phyloP scores from a whole-genome alignment of 2,329 filamentous ascomycete species.

The Pezicula carpinea region DNA sequence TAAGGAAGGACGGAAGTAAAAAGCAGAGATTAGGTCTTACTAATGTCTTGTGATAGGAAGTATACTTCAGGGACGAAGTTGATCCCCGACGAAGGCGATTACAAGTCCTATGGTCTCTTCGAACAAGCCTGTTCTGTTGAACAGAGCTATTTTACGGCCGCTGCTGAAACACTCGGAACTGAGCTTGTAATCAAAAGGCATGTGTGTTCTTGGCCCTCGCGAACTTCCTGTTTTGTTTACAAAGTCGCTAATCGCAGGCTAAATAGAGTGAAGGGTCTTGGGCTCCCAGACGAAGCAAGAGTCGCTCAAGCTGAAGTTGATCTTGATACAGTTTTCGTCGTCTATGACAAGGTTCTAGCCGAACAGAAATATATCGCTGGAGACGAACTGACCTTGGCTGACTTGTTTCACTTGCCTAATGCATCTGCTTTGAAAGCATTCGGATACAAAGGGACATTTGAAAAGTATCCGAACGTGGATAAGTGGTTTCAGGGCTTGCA shows the following conservation, averaged over 20 bases:
- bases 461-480: slow-evolving; percentile 15
- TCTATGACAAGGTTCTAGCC: slow-evolving; percentile 22
- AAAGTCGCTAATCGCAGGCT: too few relatives aligned
- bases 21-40: too few relatives aligned
- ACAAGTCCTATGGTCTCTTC: slow-evolving; percentile 21
- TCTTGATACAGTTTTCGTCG: slow-evolving; percentile 16
- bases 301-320: slow-evolving; percentile 6
- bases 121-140: slow-evolving; percentile 25
- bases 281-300: slow-evolving; percentile 10
- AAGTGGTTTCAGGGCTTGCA: slow-evolving; percentile 18
- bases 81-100: slow-evolving; percentile 19
- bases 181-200: too few relatives aligned
- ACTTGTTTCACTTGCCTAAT: slow-evolving; percentile 24
- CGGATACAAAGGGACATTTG: slow-evolving; percentile 13
- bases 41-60: too few relatives aligned
- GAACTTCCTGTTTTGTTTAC: too few relatives aligned
- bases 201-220: too few relatives aligned
- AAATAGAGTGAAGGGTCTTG: slow-evolving; percentile 11
- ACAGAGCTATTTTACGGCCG: too few relatives aligned
- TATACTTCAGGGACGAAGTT: slow-evolving; percentile 25
- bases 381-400: slow-evolving; percentile 22
- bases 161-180: too few relatives aligned
- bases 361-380: slow-evolving; percentile 24
- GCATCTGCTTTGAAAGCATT: slow-evolving; percentile 11
- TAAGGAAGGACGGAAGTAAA: too few relatives aligned